Conservation (phyloP, 768 basidiomycete species). For the Coprinopsis cinerea region DNA sequence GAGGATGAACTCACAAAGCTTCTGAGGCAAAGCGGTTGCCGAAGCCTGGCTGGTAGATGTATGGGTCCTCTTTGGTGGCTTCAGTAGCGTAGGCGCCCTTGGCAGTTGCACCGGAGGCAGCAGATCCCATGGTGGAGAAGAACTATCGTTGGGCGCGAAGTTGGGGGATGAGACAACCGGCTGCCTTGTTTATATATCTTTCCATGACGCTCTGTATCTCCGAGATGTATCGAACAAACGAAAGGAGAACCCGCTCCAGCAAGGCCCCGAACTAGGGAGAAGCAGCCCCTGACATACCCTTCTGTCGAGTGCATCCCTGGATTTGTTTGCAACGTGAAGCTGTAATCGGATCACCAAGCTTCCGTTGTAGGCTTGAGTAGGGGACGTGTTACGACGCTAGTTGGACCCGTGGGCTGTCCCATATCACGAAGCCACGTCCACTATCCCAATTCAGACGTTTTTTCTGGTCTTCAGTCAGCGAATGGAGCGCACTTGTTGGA, state of each 20-base stretch:
- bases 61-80: conserved; percentile 42
- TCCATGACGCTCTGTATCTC: background rate
- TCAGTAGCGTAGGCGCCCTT: conserved; percentile 30
- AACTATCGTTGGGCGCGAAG: background rate
- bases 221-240: background rate
- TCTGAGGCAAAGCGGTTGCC: conserved; percentile 53
- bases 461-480: conserved; percentile 6
- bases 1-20: conserved; percentile 36
- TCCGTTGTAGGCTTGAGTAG: background rate
- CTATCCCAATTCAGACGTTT: conserved; percentile 10
- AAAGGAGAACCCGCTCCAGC: too few species aligned
- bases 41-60: conserved; percentile 53
- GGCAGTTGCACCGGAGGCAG: conserved; percentile 34
- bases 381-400: background rate
- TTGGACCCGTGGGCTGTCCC: conserved; percentile 5
- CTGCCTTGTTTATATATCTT: background rate
- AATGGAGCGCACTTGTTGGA: conserved; percentile 2
- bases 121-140: conserved; percentile 18
- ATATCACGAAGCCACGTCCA: background rate
- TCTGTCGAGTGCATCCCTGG: background rate
- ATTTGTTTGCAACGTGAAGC: background rate
- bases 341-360: conserved; percentile 2
- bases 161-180: too few species aligned
- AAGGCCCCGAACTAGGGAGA: background rate
- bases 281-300: background rate